A percentile compares a stretch with the other conserved stretches of the same genome.
These are phyloP conservation scores for Phytophthora gonapodyides DNA, from an alignment of 352 stramenopile genomes.

Conservation along the genomic window DNA sequence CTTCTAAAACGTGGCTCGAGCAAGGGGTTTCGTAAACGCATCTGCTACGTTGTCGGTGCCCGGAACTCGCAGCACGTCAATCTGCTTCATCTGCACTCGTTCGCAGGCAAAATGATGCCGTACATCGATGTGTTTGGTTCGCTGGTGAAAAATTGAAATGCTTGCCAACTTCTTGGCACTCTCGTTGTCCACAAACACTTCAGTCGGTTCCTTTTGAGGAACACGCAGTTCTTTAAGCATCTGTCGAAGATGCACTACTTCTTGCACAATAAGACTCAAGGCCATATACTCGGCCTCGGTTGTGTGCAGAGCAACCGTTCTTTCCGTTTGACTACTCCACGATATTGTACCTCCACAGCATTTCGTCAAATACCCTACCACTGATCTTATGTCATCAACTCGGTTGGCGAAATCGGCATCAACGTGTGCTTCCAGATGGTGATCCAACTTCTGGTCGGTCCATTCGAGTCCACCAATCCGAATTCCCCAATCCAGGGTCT, in stretches of 20 bases:
- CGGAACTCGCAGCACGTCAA: conserved; percentile 22
- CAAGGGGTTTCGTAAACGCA: conserved; percentile 27
- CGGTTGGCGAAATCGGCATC: conserved; percentile 30
- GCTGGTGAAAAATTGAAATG: conserved; percentile 22
- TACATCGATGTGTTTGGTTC: conserved; percentile 33
- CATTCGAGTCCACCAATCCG: conserved; percentile 6
- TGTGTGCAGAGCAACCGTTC: conserved; percentile 28
- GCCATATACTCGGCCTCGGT: conserved; percentile 31
- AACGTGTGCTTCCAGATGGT: conserved; percentile 12
- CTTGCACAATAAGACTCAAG: conserved; percentile 19
- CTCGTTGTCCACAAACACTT: conserved; percentile 29
- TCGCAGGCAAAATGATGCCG: conserved; percentile 25
- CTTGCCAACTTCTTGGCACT: conserved; percentile 28
- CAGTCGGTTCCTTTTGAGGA: conserved; percentile 11
- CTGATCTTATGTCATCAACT: conserved; percentile 27
- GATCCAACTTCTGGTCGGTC: conserved; percentile 3
- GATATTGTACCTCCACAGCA: conserved; percentile 25
- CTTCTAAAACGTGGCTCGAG: conserved; percentile 21
- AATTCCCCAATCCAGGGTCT: conserved; percentile 11
- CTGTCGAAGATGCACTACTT: conserved; percentile 27
- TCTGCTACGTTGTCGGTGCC: conserved; percentile 30
- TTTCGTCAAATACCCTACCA: conserved; percentile 24
- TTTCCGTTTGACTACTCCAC: conserved; percentile 28
- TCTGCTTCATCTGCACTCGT: conserved; percentile 17
- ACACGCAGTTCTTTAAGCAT: conserved; percentile 29